These are phyloP conservation scores for Poa pratensis DNA, from an alignment of 176 grass and related monocot species.

Conservation along the genomic window DNA sequence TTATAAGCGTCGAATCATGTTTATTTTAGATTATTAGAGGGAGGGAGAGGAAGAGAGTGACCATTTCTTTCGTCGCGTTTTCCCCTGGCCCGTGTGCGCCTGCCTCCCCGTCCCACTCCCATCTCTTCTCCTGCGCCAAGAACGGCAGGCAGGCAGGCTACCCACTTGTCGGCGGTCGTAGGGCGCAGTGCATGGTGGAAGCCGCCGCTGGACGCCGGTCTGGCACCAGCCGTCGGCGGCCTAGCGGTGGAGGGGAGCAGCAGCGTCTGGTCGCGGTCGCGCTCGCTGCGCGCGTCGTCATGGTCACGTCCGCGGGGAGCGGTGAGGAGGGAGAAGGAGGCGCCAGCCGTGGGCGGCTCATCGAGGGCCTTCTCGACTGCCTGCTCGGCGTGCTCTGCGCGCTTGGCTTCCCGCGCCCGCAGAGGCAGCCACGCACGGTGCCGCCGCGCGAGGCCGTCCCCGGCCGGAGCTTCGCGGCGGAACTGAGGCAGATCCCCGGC, in stretches of 20 bases:
- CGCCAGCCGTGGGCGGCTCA: constrained; percentile 18
- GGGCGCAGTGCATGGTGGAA: constrained; percentile 52
- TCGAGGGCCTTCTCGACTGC: constrained; percentile 62
- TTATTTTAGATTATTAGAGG: too few relatives aligned
- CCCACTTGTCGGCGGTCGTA: not conserved
- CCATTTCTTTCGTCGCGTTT: too few relatives aligned
- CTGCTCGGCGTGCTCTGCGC: constrained; percentile 54
- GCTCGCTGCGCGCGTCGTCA: constrained; percentile 41
- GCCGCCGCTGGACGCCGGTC: constrained; percentile 65
- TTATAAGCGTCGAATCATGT: too few relatives aligned
- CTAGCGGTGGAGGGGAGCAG: constrained; percentile 50
- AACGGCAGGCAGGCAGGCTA: not conserved
- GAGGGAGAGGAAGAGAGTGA: too few relatives aligned
- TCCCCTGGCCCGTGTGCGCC: not conserved
- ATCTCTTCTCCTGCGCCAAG: not conserved
- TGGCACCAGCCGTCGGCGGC: constrained; percentile 63
- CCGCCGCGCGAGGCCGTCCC: constrained; percentile 14
- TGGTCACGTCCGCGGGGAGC: constrained; percentile 38
- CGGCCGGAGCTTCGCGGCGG: constrained; percentile 39
- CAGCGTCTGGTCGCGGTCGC: constrained; percentile 48
- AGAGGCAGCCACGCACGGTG: constrained; percentile 24
- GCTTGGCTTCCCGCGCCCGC: constrained; percentile 58
- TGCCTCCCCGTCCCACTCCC: not conserved
- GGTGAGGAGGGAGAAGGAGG: not conserved
- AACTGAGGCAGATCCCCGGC: constrained; percentile 60